Evolutionary conservation across 257 asterid genomes (phyloP), one percentile per base, ranked within the genome.

Genomic region (Paraleonurus japonicus): DNA sequence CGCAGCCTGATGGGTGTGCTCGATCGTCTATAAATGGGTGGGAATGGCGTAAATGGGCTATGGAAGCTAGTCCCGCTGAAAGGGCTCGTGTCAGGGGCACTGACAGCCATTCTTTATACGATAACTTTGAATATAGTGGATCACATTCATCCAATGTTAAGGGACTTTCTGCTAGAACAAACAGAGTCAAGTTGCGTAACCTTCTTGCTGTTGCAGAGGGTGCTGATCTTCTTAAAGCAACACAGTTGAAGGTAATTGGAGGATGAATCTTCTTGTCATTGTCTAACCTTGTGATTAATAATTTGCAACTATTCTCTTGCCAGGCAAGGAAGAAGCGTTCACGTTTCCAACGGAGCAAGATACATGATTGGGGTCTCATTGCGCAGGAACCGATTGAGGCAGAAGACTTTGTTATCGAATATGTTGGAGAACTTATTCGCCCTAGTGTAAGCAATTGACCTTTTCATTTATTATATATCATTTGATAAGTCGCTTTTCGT

Each of bases 131-230:
- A 67, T 70, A 77, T 61, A 81, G 65, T 70, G 81, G 83, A 55
- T 76, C 85, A 77, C 90, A 86, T 70, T 71, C 82, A 57, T 74
- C 87, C 58, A 89, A 73, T 81, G 79, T 39, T 24, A 94, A 95
- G 85, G 95, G 92, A 66, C 88, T 88, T 71, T 91, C 99, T 67
- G 99, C 99, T 20, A 88, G 99, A 83, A 95, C 99, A 63, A 87
- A 92, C 84, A 78, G 99, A 86, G 97, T 72, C 74, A 92, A 92
- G 89, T 74, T 95, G 80, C 96, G 99, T 30, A 92, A 80, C 80
- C 98, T 95, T 73, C 89, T 92, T 84, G 97, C 95, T 81, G 99
- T 96, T 82, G 99, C 97, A 50, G 99, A 94, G 79, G 99, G 99
- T 72, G 96, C 97, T 70, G 99, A 95, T 82, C 96, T 92, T 80